Base-by-base conservation (phyloP, 1,139 yeast species). In the Hyphopichia wangnamkhiaoensis region DNA sequence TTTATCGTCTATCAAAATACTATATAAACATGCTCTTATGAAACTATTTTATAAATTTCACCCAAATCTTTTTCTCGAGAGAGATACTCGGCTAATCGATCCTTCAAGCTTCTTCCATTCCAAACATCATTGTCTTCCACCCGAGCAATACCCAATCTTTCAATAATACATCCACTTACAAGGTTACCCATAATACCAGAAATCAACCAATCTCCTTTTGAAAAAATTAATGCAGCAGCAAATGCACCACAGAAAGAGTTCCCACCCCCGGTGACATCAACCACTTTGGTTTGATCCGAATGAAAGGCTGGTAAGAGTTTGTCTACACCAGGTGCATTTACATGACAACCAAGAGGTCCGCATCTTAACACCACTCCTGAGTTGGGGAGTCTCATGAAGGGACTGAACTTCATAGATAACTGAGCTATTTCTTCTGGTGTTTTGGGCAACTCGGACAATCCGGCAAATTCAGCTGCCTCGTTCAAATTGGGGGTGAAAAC, bases 251-350 rank as follows among this genome's bases (percentile, higher is more conserved):
- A 79, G 58, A 84, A 90, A 0, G 94, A 73, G 56, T 91, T 91
- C 0, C 98, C 98, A 3, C 95, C 96, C 0, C 98, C 98, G 0
- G 97, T 91, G 0, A 95, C 96, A 58, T 91, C 98, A 2, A 80
- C 64, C 1, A 90, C 93, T 26, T 63, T 60, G 2, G 52, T 47
- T 43, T 68, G 76, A 42, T 59, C 67, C 33, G 59, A 61, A 54
- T 88, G 95, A 56, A 84, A 91, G 0, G 96, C 90, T 0, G 94
- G 93, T 23, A 80, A 72, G 5, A 53, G 39, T 33, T 4, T 31
- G 5, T 35, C 27, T 5, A 39, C 42, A 16, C 39, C 32, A 1
- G 38, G 26, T 3, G 60, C 47, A 4, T 49, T 48, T 10, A 59
- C 53, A 24, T 70, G 66, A 48, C 89, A 80, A 0, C 96, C 96